Percentiles rank a stretch among this genome's conserved stretches.
phyloP scores from a whole-genome alignment of 805 yeast species.

The Candida tibetensis region DNA sequence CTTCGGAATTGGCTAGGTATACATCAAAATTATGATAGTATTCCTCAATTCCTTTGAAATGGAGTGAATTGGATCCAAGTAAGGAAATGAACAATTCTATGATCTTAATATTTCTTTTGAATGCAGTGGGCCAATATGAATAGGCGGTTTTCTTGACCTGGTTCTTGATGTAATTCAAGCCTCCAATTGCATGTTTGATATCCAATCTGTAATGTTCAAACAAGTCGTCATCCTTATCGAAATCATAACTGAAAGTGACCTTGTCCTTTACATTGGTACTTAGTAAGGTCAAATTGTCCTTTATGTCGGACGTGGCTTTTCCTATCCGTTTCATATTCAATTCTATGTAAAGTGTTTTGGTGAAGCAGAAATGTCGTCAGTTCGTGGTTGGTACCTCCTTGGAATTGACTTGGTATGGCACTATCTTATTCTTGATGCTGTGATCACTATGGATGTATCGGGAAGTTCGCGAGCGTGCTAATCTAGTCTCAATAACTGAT shows the following conservation, averaged over 20 bases:
- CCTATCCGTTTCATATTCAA: constrained; percentile 10
- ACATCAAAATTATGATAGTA: constrained; percentile 31
- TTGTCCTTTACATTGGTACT: constrained; percentile 11
- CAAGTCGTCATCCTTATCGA: constrained; percentile 12
- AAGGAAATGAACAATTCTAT: constrained; percentile 30
- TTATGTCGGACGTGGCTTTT: constrained; percentile 9
- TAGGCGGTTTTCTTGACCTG: constrained; percentile 26
- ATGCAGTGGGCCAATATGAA: constrained; percentile 25
- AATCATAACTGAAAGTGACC: constrained; percentile 7
- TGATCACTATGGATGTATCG: too few species aligned
- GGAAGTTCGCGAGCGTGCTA: too few species aligned
- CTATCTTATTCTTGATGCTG: too few species aligned
- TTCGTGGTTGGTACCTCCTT: too few species aligned
- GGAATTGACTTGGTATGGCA: too few species aligned
- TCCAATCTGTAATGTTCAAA: constrained; percentile 15
- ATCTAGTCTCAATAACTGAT: too few species aligned
- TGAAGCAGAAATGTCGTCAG: too few species aligned
- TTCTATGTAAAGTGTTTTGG: too few species aligned
- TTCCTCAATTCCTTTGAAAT: constrained; percentile 32
- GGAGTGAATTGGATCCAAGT: constrained; percentile 33
- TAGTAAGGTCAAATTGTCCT: constrained; percentile 12
- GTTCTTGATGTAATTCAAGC: constrained; percentile 36
- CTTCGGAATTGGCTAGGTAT: constrained; percentile 24
- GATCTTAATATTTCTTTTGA: constrained; percentile 32
- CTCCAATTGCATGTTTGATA: constrained; percentile 29